Conservation (phyloP, 371 early-diverging fungal species). For the Paraphysoderma sedebokerense region DNA sequence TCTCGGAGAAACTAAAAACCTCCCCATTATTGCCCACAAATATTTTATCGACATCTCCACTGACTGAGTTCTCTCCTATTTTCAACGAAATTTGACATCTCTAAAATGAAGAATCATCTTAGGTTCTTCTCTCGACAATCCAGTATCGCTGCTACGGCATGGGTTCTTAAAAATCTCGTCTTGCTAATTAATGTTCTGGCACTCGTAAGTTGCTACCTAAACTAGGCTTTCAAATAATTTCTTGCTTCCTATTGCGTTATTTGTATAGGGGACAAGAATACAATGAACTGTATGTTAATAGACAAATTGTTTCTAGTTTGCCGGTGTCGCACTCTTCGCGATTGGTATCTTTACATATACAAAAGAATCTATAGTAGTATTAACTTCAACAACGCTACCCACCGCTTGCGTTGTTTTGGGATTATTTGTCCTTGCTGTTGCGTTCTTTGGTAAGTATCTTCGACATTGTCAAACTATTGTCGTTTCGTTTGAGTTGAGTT, state of each 20-base stretch:
- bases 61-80: too few species aligned
- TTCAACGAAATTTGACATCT: too few species aligned
- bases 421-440: not conserved
- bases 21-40: too few species aligned
- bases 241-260: not conserved
- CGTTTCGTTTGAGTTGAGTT: not conserved
- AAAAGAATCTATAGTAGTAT: not conserved
- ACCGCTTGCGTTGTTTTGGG: not conserved
- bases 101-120: too few species aligned
- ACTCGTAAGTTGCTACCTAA: not conserved
- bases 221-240: not conserved
- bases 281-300: not conserved
- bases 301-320: not conserved
- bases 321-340: not conserved
- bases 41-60: too few species aligned
- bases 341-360: not conserved
- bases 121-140: not conserved
- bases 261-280: not conserved
- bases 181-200: not conserved
- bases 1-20: too few species aligned
- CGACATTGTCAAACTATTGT: not conserved
- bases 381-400: not conserved
- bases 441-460: not conserved
- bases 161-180: not conserved
- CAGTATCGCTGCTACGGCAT: not conserved